Evolutionary conservation across 2,329 filamentous ascomycete species (phyloP).

Genomic region (Myrmaecium sp.): DNA sequence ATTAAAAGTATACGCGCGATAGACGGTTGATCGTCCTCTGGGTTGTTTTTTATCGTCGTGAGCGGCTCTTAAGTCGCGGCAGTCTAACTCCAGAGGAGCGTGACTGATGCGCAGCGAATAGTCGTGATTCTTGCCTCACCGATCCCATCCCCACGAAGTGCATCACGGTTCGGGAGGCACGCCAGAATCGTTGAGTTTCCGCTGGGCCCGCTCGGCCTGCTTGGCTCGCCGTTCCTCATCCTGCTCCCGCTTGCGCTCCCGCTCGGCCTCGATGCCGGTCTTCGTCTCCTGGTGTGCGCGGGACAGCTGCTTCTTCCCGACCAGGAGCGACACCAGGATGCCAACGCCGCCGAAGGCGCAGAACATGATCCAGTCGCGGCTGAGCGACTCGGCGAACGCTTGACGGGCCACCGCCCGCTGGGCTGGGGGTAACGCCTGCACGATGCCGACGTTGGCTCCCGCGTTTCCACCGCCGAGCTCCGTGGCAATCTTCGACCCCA

Average conservation of each 20-base stretch:
- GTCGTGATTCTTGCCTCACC: too few species aligned
- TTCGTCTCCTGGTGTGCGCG: slow-evolving; percentile 31
- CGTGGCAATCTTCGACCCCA: slow-evolving; percentile 34
- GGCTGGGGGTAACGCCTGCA: slow-evolving; percentile 32
- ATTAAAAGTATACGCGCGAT: too few species aligned
- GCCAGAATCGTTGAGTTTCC: too few species aligned
- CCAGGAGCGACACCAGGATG: slow-evolving; percentile 21
- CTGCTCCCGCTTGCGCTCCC: slow-evolving; percentile 20
- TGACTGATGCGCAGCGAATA: too few species aligned
- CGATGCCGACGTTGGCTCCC: slow-evolving; percentile 41
- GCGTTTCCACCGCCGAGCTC: slow-evolving; percentile 42
- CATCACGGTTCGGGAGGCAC: too few species aligned
- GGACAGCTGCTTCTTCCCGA: slow-evolving; percentile 24
- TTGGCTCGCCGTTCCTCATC: slow-evolving; percentile 16
- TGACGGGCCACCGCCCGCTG: slow-evolving; percentile 25
- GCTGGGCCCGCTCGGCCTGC: too few species aligned
- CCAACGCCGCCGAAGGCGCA: slow-evolving; percentile 23
- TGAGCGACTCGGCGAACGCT: slow-evolving; percentile 27
- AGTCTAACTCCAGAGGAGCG: too few species aligned
- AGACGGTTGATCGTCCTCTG: too few species aligned
- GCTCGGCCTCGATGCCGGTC: slow-evolving; percentile 28
- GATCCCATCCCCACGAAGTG: too few species aligned
- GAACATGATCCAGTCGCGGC: slow-evolving; percentile 34
- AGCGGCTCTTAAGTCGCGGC: too few species aligned
- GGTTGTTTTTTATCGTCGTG: too few species aligned